Conservation (phyloP, 805 yeast genomes). For the Cyberlindnera veronae region DNA sequence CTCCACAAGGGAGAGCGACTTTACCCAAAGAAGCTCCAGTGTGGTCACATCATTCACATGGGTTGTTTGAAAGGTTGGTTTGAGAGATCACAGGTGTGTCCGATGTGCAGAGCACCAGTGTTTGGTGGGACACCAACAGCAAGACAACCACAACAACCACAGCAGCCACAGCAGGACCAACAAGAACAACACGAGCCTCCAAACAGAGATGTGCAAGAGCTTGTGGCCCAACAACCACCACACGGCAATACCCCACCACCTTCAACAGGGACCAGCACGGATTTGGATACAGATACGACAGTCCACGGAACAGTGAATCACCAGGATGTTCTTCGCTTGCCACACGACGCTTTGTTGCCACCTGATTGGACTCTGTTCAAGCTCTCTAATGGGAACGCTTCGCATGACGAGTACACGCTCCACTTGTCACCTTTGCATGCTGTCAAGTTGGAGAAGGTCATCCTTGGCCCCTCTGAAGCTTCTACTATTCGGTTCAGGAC, state of each 20-base stretch:
- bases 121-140: slow-evolving; percentile 30
- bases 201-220: slow-evolving; percentile 1
- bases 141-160: slow-evolving; percentile 3
- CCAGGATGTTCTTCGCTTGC: not conserved
- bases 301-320: not conserved
- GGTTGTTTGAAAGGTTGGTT: slow-evolving; percentile 93
- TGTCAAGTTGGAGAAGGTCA: slow-evolving; percentile 14
- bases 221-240: not conserved
- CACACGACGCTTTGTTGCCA: slow-evolving; percentile 19
- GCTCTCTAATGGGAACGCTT: slow-evolving; percentile 12
- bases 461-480: no score
- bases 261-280: not conserved
- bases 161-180: slow-evolving; percentile 5
- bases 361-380: slow-evolving; percentile 28
- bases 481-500: no score
- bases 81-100: slow-evolving; percentile 89
- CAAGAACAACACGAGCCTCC: slow-evolving; percentile 6
- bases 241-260: not conserved
- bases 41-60: slow-evolving; percentile 86
- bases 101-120: slow-evolving; percentile 80
- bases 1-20: slow-evolving; percentile 37
- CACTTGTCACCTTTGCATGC: slow-evolving; percentile 11
- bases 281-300: not conserved
- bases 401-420: slow-evolving; percentile 13
- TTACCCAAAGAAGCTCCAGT: slow-evolving; percentile 70